phyloP scores from a whole-genome alignment of 306 rosid genomes.

The Gynostemma pentaphyllum region DNA sequence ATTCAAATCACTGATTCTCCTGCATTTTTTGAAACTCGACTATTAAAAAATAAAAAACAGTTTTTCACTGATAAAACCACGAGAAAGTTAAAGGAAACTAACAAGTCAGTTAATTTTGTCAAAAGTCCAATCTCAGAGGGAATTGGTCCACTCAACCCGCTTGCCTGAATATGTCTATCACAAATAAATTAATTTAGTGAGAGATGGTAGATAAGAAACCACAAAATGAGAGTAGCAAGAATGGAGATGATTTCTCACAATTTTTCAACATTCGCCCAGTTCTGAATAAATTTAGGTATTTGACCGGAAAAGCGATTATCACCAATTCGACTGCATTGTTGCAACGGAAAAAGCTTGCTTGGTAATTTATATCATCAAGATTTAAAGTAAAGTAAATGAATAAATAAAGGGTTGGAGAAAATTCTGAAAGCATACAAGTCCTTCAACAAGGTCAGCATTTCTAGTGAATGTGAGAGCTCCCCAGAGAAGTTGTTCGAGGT shows the following conservation, averaged over 20 bases:
- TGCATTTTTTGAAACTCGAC: constrained; percentile 13
- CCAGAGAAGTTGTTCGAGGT: too few species aligned
- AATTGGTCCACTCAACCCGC: constrained; percentile 66
- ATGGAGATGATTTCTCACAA: constrained; percentile 23
- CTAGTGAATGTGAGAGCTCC: constrained; percentile 39
- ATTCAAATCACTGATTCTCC: constrained; percentile 62
- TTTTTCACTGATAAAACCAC: background rate
- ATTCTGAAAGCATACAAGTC: constrained; percentile 36
- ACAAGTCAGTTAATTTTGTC: constrained; percentile 37
- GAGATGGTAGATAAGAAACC: background rate
- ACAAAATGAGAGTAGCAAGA: background rate
- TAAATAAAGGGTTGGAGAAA: background rate
- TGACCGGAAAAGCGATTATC: constrained; percentile 43
- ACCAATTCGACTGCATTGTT: constrained; percentile 43
- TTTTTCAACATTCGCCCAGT: constrained; percentile 34
- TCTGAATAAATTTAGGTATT: constrained; percentile 37
- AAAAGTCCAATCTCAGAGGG: constrained; percentile 37
- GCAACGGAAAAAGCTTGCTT: background rate
- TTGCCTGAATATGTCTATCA: constrained; percentile 45
- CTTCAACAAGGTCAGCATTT: constrained; percentile 24
- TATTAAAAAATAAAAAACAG: background rate
- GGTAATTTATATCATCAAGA: background rate
- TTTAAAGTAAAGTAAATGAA: background rate
- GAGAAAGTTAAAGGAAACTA: constrained; percentile 15
- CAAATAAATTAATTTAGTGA: background rate